Conservation (phyloP, 768 basidiomycete genomes). For the Trametopsis cervina region DNA sequence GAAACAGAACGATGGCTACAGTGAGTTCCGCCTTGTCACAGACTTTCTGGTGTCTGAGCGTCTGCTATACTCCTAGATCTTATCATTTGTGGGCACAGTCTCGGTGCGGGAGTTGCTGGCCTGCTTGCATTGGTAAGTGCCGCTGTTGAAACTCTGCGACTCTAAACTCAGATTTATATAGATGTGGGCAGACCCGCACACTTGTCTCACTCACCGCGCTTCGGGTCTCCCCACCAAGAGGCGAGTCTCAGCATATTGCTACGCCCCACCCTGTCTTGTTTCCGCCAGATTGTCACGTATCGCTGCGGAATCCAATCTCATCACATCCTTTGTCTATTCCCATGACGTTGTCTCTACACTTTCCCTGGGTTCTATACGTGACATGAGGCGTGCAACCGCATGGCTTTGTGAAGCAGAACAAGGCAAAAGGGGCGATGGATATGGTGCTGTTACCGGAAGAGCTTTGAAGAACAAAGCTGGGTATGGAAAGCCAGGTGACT, state of each 20-base stretch:
- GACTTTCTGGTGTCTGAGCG: too few relatives aligned
- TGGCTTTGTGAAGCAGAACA: constrained; percentile 75
- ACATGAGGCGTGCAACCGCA: constrained; percentile 64
- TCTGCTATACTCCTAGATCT: constrained; percentile 42
- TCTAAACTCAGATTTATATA: constrained; percentile 22
- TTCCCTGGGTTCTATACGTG: constrained; percentile 70
- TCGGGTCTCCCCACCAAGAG: constrained; percentile 66
- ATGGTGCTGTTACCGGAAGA: constrained; percentile 32
- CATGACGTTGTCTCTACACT: constrained; percentile 77
- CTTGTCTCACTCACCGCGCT: constrained; percentile 58
- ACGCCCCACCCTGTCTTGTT: constrained; percentile 73
- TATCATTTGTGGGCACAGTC: constrained; percentile 75
- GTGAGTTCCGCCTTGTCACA: constrained; percentile 43
- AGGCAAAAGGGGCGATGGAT: constrained; percentile 31
- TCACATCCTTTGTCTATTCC: constrained; percentile 76
- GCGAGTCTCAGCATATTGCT: constrained; percentile 67
- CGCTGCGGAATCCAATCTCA: constrained; percentile 50
- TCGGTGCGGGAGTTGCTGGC: constrained; percentile 77
- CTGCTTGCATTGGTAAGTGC: constrained; percentile 61
- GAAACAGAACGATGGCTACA: constrained; percentile 61
- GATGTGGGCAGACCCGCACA: constrained; percentile 85
- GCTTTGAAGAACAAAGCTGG: constrained; percentile 62
- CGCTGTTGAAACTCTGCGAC: neutral
- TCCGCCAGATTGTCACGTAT: constrained; percentile 55
- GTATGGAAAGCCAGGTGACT: constrained; percentile 47